Evolutionary conservation across 768 basidiomycete genomes (phyloP).

Genomic region (Lactifluus rugatus): DNA sequence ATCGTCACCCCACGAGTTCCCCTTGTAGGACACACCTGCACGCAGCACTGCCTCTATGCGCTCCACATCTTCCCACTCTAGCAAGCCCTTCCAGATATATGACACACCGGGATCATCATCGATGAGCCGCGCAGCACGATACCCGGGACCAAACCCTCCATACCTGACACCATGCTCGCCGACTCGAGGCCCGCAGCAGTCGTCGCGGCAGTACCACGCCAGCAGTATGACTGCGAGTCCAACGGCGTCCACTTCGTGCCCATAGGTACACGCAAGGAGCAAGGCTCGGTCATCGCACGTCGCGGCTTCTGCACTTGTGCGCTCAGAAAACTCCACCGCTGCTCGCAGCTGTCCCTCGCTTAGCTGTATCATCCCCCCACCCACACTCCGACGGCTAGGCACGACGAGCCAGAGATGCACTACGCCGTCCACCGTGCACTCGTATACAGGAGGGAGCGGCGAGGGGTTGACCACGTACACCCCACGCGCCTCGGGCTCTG

Average conservation of each 20-base stretch:
- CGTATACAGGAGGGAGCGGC: slow-evolving; percentile 2
- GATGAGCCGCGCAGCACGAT: background rate
- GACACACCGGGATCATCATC: background rate
- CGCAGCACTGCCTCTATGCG: slow-evolving; percentile 3
- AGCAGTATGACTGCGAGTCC: slow-evolving; percentile 2
- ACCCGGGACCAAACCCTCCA: background rate
- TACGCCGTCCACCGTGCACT: background rate
- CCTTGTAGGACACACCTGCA: too few species aligned
- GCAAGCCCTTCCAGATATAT: slow-evolving; percentile 3
- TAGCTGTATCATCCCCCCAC: background rate
- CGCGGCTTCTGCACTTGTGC: background rate
- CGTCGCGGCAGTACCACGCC: background rate
- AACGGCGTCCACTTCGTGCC: slow-evolving; percentile 5
- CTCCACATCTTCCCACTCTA: slow-evolving; percentile 9
- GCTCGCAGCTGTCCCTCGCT: slow-evolving; percentile 1
- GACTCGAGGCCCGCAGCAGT: too few species aligned
- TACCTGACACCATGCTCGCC: background rate
- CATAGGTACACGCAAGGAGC: background rate
- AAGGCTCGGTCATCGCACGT: background rate
- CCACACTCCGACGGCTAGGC: background rate
- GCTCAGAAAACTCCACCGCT: background rate
- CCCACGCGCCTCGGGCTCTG: background rate
- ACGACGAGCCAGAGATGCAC: slow-evolving; percentile 10
- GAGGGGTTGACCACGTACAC: background rate
- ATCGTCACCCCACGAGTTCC: too few species aligned